Percentiles rank a stretch among this genome's conserved stretches.
Evolutionary conservation across 371 early-diverging fungal species (phyloP).

Genomic region (Mucor irregularis): DNA sequence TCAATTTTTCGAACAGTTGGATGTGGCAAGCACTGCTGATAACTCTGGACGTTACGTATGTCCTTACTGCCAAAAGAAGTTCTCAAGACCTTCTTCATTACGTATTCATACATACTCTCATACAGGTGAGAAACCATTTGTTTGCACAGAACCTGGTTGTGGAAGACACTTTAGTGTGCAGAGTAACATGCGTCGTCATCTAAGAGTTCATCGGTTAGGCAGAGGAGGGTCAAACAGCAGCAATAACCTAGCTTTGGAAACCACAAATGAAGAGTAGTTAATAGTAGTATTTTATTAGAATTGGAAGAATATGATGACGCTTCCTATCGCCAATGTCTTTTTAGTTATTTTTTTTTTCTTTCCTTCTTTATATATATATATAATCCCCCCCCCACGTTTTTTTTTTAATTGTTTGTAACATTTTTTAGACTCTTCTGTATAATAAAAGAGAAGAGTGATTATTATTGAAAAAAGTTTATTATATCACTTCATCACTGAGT

Average conservation of each 20-base stretch:
- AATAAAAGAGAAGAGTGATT: too few species aligned
- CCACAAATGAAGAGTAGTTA: constrained; percentile 7
- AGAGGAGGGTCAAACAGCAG: constrained; percentile 3
- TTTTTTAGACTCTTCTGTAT: too few species aligned
- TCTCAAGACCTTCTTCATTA: constrained; percentile 73
- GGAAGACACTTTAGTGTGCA: constrained; percentile 71
- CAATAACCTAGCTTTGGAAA: background rate
- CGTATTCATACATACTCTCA: constrained; percentile 74
- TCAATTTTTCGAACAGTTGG: background rate
- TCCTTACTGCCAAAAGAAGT: constrained; percentile 64
- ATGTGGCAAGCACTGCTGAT: background rate
- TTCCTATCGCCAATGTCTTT: background rate
- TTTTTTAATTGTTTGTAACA: too few species aligned
- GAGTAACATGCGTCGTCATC: constrained; percentile 77
- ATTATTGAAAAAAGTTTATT: too few species aligned
- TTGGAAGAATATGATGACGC: too few species aligned
- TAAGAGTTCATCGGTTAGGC: constrained; percentile 47
- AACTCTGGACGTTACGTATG: constrained; percentile 63
- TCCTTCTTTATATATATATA: too few species aligned
- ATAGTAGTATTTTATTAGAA: background rate
- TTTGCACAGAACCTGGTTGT: constrained; percentile 66
- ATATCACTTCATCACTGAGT: too few species aligned
- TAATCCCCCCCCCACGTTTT: too few species aligned
- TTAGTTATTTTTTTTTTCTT: background rate
- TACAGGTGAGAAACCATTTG: constrained; percentile 77